Evolutionary conservation across 345 rosid genomes (phyloP).

Genomic region (Dipteronia dyeriana): DNA sequence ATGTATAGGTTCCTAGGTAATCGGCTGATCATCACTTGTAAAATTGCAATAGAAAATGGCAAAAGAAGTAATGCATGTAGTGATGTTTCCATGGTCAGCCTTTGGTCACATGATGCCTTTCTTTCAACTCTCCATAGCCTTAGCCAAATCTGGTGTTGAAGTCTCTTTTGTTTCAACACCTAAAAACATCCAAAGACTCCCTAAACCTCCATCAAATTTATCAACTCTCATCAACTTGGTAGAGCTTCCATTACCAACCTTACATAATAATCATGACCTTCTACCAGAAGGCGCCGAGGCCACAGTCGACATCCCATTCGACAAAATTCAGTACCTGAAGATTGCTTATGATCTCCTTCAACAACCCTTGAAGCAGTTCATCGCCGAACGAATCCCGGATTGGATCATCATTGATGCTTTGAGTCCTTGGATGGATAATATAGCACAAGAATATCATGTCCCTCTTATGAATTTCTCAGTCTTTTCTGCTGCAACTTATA

Average conservation of each 20-base stretch:
- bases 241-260: conserved; percentile 26
- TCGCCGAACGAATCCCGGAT: background rate
- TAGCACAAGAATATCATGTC: background rate
- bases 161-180: conserved; percentile 29
- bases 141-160: conserved; percentile 19
- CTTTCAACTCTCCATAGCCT: conserved; percentile 18
- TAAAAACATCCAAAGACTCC: conserved; percentile 29
- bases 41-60: background rate
- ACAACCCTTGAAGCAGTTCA: conserved; percentile 17
- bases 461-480: background rate
- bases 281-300: conserved; percentile 34
- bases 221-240: conserved; percentile 5
- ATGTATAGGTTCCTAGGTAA: too few species aligned
- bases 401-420: conserved; percentile 5
- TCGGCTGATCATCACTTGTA: too few species aligned
- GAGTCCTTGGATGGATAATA: background rate
- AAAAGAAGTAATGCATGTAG: conserved; percentile 1
- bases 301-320: conserved; percentile 32
- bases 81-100: conserved; percentile 23
- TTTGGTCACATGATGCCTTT: conserved; percentile 32
- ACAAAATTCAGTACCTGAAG: conserved; percentile 23
- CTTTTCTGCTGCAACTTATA: background rate
- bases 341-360: conserved; percentile 32
- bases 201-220: conserved; percentile 24
- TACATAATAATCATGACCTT: background rate